These are phyloP conservation scores for Silene noctiflora DNA, from an alignment of 179 eudicot species.

Conservation along the genomic window DNA sequence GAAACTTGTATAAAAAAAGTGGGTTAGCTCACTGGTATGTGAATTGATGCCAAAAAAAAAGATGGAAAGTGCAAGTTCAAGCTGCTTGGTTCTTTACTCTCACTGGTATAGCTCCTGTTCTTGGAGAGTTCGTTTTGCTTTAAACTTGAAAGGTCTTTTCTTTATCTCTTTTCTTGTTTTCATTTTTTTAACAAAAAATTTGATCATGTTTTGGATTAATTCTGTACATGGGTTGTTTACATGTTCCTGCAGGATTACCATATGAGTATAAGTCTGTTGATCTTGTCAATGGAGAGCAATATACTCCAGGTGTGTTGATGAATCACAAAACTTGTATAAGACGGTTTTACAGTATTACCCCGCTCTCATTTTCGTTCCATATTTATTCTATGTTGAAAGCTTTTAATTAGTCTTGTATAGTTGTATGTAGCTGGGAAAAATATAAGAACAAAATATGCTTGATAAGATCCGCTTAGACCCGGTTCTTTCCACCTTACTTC, in stretches of 20 bases:
- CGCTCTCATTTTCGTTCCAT: too few relatives aligned
- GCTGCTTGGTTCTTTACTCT: slow-evolving; percentile 40
- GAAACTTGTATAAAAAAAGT: too few relatives aligned
- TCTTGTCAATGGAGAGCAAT: slow-evolving; percentile 51
- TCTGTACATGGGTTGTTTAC: not conserved
- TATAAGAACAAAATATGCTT: too few relatives aligned
- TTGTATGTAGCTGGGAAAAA: too few relatives aligned
- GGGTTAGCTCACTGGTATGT: too few relatives aligned
- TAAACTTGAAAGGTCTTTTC: slow-evolving; percentile 51
- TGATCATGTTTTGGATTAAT: not conserved
- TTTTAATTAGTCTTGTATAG: too few relatives aligned
- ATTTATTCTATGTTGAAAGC: too few relatives aligned
- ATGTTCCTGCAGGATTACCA: slow-evolving; percentile 33
- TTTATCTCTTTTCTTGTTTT: not conserved
- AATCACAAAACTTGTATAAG: too few relatives aligned
- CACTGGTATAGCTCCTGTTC: slow-evolving; percentile 61
- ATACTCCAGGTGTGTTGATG: slow-evolving; percentile 29
- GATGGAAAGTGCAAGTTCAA: slow-evolving; percentile 16
- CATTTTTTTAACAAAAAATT: not conserved
- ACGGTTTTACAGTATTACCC: too few relatives aligned
- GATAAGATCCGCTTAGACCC: too few relatives aligned
- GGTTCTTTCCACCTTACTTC: too few relatives aligned
- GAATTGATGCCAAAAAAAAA: not conserved
- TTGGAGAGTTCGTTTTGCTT: slow-evolving; percentile 65
- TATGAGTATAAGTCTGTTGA: slow-evolving; percentile 52